Evolutionary conservation across 768 basidiomycete species (phyloP).

Genomic region (Serendipita vermifera): DNA sequence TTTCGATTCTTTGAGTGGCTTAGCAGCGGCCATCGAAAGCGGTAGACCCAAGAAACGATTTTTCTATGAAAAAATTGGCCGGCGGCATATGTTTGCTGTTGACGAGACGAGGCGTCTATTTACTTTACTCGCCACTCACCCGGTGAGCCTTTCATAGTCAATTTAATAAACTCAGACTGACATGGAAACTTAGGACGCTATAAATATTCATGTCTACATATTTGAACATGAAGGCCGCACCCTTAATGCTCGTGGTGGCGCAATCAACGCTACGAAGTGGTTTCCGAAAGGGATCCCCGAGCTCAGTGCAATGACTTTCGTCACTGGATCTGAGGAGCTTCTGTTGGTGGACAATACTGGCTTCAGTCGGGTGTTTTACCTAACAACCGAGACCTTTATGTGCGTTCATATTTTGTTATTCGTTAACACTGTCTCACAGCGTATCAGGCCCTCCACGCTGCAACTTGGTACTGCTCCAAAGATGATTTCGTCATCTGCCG

Average conservation of each 20-base stretch:
- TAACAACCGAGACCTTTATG: not conserved
- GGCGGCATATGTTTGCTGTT: not conserved
- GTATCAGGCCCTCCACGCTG: too few relatives aligned
- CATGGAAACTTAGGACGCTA: not conserved
- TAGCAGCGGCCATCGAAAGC: not conserved
- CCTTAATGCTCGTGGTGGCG: not conserved
- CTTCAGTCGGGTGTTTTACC: not conserved
- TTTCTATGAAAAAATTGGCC: not conserved
- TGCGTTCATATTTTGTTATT: too few relatives aligned
- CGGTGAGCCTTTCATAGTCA: too few relatives aligned
- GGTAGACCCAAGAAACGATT: conserved; percentile 3
- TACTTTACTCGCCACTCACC: not conserved
- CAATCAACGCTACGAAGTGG: not conserved
- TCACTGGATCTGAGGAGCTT: not conserved
- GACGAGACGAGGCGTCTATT: not conserved
- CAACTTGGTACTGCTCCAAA: too few relatives aligned
- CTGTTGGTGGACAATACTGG: not conserved
- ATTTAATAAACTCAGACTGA: too few relatives aligned
- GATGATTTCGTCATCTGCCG: conserved; percentile 30
- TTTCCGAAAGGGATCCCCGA: not conserved
- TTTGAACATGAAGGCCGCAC: not conserved
- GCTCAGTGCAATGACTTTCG: not conserved
- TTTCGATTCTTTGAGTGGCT: not conserved
- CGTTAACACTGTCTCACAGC: too few relatives aligned
- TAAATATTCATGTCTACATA: conserved; percentile 1